phyloP scores from a whole-genome alignment of 495 filamentous ascomycete species.

The Tuber borchii region DNA sequence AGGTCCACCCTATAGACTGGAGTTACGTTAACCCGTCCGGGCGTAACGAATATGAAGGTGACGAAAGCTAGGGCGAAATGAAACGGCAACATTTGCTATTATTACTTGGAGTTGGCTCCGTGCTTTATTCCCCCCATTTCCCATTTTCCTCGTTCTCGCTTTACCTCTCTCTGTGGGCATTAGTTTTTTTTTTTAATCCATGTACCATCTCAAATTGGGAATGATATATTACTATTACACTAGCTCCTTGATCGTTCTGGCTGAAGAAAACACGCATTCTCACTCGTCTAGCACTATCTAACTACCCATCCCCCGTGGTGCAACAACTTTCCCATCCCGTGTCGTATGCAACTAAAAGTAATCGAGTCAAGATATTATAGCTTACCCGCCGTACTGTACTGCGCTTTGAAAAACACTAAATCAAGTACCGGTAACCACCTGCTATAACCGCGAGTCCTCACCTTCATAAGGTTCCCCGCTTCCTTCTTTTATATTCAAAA shows the following conservation, averaged over 20 bases:
- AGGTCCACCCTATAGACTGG: neutral
- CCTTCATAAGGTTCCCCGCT: no score
- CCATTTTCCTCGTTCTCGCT: slow-evolving; percentile 5
- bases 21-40: neutral
- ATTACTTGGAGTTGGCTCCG: slow-evolving; percentile 15
- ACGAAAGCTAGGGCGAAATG: neutral
- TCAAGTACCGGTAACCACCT: neutral
- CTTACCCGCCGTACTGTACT: neutral
- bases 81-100: neutral
- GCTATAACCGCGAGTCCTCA: neutral
- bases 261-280: neutral
- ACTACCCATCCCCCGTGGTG: neutral
- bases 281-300: neutral
- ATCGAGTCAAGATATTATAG: neutral
- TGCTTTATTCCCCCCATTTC: slow-evolving; percentile 11
- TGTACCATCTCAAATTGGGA: neutral
- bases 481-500: neutral
- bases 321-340: neutral
- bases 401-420: neutral
- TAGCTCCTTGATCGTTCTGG: neutral
- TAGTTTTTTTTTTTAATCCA: slow-evolving; percentile 5
- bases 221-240: neutral
- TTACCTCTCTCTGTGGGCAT: neutral
- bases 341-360: neutral
- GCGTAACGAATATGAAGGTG: slow-evolving; percentile 8